Evolutionary conservation across 1,139 yeast species (phyloP).

Genomic region (Saccharomyces hybrid): DNA sequence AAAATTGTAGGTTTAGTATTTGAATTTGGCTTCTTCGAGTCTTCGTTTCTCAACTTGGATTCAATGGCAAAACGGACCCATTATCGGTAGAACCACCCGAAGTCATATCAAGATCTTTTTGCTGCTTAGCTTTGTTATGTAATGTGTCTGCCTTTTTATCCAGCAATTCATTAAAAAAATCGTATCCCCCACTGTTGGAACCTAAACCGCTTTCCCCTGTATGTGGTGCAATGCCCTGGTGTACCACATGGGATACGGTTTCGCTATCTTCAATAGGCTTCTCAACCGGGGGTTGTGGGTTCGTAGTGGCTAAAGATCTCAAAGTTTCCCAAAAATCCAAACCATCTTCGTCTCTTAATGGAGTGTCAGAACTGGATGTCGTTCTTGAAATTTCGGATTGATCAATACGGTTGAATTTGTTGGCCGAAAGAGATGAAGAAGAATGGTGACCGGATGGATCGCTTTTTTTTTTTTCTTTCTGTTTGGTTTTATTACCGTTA

Average conservation of each 20-base stretch:
- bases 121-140: neutral
- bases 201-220: neutral
- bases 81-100: constrained; percentile 5
- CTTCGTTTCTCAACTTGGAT: constrained; percentile 29
- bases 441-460: constrained; percentile 1
- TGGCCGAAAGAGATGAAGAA: neutral
- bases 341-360: constrained; percentile 41
- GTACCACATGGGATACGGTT: neutral
- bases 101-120: neutral
- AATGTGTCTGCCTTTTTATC: neutral
- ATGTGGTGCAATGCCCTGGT: constrained; percentile 10
- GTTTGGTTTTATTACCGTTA: constrained; percentile 1
- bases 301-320: constrained; percentile 38
- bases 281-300: constrained; percentile 18
- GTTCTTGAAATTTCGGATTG: neutral
- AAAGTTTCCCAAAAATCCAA: constrained; percentile 66
- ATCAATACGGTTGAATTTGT: neutral
- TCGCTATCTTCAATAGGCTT: constrained; percentile 1
- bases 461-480: constrained; percentile 12
- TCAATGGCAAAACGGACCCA: constrained; percentile 32
- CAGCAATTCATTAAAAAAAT: neutral
- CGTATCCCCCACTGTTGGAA: neutral
- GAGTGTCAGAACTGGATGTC: constrained; percentile 9
- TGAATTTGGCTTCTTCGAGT: neutral
- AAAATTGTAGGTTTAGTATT: neutral